phyloP scores from a whole-genome alignment of 2,329 filamentous ascomycete species.

The Apiospora rasikravindrae region DNA sequence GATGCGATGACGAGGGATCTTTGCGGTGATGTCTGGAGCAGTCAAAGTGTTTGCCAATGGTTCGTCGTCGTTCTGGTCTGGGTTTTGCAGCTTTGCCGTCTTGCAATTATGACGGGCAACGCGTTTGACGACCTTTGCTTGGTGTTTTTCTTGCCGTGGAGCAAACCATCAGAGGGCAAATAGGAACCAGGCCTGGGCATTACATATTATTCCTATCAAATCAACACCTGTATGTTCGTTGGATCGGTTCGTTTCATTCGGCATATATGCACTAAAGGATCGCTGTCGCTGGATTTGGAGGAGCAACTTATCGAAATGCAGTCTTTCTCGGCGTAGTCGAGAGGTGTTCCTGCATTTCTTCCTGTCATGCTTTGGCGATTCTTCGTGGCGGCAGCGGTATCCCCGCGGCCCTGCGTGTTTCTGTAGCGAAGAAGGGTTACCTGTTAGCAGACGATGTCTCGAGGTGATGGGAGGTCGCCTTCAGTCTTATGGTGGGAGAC shows the following conservation, averaged over 20 bases:
- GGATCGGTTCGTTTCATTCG: not conserved
- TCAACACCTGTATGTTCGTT: no score
- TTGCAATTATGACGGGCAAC: not conserved
- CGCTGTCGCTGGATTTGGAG: not conserved
- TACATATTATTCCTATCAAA: no score
- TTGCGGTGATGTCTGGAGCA: not conserved
- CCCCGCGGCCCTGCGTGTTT: no score
- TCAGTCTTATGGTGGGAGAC: no score
- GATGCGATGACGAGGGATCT: not conserved
- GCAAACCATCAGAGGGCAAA: not conserved
- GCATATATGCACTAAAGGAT: not conserved
- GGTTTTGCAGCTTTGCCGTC: not conserved
- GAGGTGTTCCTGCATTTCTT: fast-evolving
- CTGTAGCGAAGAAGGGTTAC: no score
- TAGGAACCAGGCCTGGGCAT: not conserved
- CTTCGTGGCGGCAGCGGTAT: not conserved
- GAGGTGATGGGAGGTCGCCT: no score
- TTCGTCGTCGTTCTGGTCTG: not conserved
- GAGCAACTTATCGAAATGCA: not conserved
- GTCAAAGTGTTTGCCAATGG: not conserved
- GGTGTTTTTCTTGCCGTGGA: not conserved
- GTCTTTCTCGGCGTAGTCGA: not conserved
- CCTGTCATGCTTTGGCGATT: not conserved
- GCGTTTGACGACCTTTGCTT: not conserved
- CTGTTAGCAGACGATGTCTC: no score